Percentiles rank a stretch among this genome's conserved stretches.
Evolutionary conservation across 305 asterid species (phyloP).

Genomic region (Striga hermonthica): DNA sequence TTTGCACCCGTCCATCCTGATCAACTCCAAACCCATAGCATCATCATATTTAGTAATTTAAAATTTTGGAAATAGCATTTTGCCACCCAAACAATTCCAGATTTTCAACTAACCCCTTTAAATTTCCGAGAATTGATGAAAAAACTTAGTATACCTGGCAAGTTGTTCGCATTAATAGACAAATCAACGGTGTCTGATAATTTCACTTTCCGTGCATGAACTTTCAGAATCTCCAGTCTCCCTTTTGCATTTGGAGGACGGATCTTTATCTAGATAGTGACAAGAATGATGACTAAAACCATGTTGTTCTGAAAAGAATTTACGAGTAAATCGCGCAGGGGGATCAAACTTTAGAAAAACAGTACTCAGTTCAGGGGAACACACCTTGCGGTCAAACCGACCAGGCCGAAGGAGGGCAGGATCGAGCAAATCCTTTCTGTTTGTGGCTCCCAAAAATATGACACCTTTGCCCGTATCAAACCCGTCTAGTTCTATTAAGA

Average conservation of each 20-base stretch:
- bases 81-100: neutral
- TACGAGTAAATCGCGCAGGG: slow-evolving; percentile 14
- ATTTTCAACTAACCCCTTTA: neutral
- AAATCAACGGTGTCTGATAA: slow-evolving; percentile 84
- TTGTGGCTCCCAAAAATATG: slow-evolving; percentile 94
- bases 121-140: neutral
- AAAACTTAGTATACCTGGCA: slow-evolving; percentile 62
- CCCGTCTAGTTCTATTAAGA: slow-evolving; percentile 92
- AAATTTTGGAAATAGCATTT: neutral
- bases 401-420: slow-evolving; percentile 99
- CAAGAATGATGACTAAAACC: slow-evolving; percentile 22
- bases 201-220: slow-evolving; percentile 86
- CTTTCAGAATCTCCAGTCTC: slow-evolving; percentile 83
- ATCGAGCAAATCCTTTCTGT: slow-evolving; percentile 89
- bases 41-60: slow-evolving; percentile 17
- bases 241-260: slow-evolving; percentile 97
- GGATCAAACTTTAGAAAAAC: slow-evolving; percentile 11
- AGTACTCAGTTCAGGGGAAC: slow-evolving; percentile 30
- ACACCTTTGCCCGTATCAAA: slow-evolving; percentile 99
- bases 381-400: slow-evolving; percentile 95
- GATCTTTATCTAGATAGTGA: slow-evolving; percentile 62
- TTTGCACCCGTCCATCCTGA: slow-evolving; percentile 98
- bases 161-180: slow-evolving; percentile 72
- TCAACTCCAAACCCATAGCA: slow-evolving; percentile 16
- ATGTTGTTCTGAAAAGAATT: slow-evolving; percentile 15